These are phyloP conservation scores for Hypoxylon lenormandii DNA, from an alignment of 495 filamentous ascomycete species.

Conservation along the genomic window DNA sequence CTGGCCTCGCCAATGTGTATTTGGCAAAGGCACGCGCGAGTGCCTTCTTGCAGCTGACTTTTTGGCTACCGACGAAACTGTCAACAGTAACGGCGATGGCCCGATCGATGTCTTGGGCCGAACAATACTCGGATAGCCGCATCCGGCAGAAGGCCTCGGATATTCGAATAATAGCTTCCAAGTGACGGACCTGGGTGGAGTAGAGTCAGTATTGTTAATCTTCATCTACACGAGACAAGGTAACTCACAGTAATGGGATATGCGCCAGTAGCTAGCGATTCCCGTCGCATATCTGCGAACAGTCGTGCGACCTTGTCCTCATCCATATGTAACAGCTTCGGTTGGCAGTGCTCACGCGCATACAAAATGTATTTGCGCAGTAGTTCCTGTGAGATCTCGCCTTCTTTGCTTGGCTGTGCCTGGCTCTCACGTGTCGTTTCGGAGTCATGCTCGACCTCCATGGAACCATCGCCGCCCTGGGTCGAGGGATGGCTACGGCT, in stretches of 20 bases:
- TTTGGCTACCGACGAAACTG: constrained; percentile 94
- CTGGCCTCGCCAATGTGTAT: constrained; percentile 72
- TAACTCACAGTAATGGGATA: constrained; percentile 94
- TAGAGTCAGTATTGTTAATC: constrained; percentile 37
- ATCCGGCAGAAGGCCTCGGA: constrained; percentile 93
- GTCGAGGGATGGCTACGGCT: constrained; percentile 85
- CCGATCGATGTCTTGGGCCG: constrained; percentile 88
- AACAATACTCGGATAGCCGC: constrained; percentile 93
- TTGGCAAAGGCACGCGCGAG: constrained; percentile 96
- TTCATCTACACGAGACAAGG: neutral
- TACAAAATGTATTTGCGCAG: constrained; percentile 98
- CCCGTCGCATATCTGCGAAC: constrained; percentile 95
- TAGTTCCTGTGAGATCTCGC: constrained; percentile 89
- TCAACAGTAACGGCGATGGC: constrained; percentile 98
- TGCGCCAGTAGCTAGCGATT: constrained; percentile 89
- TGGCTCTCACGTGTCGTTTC: constrained; percentile 60
- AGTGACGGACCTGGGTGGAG: constrained; percentile 81
- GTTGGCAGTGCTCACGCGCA: constrained; percentile 86
- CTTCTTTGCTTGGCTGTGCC: constrained; percentile 71
- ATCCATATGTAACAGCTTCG: constrained; percentile 97
- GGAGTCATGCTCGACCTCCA: constrained; percentile 70
- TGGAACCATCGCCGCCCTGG: constrained; percentile 67
- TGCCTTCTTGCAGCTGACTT: constrained; percentile 97
- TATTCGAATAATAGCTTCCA: constrained; percentile 97
- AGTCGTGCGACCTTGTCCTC: constrained; percentile 94